These are phyloP conservation scores for Astrothelium macrocarpum DNA, from an alignment of 495 filamentous ascomycete genomes.

Conservation along the genomic window DNA sequence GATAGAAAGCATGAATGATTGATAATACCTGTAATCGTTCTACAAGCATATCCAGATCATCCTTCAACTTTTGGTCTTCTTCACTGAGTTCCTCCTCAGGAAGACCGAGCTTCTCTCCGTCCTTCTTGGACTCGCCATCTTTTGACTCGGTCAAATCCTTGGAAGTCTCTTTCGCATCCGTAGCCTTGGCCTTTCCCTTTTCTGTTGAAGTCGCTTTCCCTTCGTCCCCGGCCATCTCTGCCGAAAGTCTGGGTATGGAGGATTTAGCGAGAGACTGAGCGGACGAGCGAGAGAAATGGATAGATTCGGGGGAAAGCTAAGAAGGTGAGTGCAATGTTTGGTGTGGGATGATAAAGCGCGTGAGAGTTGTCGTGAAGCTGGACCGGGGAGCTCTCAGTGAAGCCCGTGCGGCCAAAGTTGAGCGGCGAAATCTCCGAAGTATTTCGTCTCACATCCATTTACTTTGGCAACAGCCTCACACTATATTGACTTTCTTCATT, in stretches of 20 bases:
- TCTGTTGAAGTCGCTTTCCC: slow-evolving; percentile 24
- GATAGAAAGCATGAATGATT: not conserved
- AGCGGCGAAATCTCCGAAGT: slow-evolving; percentile 27
- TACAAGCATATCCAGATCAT: slow-evolving; percentile 95
- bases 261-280: no score
- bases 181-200: slow-evolving; percentile 11
- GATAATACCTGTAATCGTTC: slow-evolving; percentile 75
- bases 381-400: slow-evolving; percentile 3
- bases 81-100: slow-evolving; percentile 82
- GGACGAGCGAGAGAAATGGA: no score
- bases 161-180: slow-evolving; percentile 43
- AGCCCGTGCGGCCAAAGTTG: not conserved
- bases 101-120: slow-evolving; percentile 56
- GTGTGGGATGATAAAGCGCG: slow-evolving; percentile 12
- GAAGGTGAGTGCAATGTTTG: slow-evolving; percentile 33
- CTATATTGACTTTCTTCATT: not conserved
- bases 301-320: not conserved
- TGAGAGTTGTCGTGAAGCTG: slow-evolving; percentile 6
- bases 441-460: not conserved
- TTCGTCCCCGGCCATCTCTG: slow-evolving; percentile 81
- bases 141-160: slow-evolving; percentile 54
- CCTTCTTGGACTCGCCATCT: slow-evolving; percentile 55
- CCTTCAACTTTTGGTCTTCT: slow-evolving; percentile 96
- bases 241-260: slow-evolving; percentile 7
- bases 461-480: not conserved